Base-by-base conservation (phyloP, 2,329 filamentous ascomycete species). In the Stenocarpella maydis region DNA sequence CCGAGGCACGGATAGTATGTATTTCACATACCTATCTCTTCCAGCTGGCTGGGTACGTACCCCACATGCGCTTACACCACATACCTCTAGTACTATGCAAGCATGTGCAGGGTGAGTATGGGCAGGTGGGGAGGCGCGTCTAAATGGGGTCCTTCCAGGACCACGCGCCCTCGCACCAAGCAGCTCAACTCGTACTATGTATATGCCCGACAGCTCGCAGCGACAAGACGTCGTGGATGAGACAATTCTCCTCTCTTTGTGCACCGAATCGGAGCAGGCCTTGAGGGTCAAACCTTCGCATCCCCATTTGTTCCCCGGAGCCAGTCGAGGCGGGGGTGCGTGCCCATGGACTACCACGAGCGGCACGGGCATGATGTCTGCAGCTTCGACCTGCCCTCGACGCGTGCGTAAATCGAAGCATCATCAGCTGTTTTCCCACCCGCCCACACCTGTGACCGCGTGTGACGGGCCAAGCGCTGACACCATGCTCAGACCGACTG, bases 281-380 rank as follows among this genome's bases (percentile, higher is more conserved):
- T 9, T 34, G n/a, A 53, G 37, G 26, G 15, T 26, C 45, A 21
- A 21, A 19, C 8, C 19, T 49, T 47, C 14, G 28, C 28, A n/a
- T 63, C 28, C 34, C n/a, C 24, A 34, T 31, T 52, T 21, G 8
- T 39, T 60, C 17, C 21, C 63, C n/a, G 6, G 39, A n/a, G 7
- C 65, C 28, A n/a, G 7, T 68, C 28, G 10, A 53, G 47, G 47
- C 47, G 26, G 50, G 24, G 54, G 37, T 15, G 17, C 24, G 53
- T 31, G 53, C 34, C 50, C 71, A 89, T 89, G 87, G 86, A 88
- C 76, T 88, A 89, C 76, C 83, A 88, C 77, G 80, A 84, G 55
- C 82, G 89, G 70, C 88, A 90, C 76, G 87, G 86, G 72, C 83
- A 85, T 74, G 89, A 90, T 73, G 80, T 87, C 71, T 85, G 87